Percentiles rank a stretch among this genome's conserved stretches.
Conservation (phyloP, 257 asterid species). For the Capsicum pubescens region DNA sequence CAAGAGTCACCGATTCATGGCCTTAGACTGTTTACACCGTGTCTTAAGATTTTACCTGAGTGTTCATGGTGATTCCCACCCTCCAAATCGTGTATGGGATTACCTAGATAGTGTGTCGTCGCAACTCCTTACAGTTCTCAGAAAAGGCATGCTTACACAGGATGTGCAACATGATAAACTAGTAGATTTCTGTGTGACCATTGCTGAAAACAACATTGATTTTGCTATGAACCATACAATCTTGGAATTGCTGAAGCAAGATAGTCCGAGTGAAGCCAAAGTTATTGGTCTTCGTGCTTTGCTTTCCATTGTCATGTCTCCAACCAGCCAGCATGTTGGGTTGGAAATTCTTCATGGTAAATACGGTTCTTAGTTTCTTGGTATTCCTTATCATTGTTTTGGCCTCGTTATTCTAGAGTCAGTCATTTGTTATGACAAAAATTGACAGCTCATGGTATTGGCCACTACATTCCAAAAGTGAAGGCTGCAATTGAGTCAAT, state of each 20-base stretch:
- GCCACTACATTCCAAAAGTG: slow-evolving; percentile 97
- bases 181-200: slow-evolving; percentile 96
- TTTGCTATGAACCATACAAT: slow-evolving; percentile 96
- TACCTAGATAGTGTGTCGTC: slow-evolving; percentile 97
- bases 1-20: slow-evolving; percentile 98
- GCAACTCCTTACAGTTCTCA: slow-evolving; percentile 85
- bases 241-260: slow-evolving; percentile 94
- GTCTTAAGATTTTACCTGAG: slow-evolving; percentile 91
- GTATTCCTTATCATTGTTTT: slow-evolving; percentile 27
- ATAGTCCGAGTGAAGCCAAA: slow-evolving; percentile 95
- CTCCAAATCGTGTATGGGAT: slow-evolving; percentile 97
- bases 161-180: slow-evolving; percentile 99
- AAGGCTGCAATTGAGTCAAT: slow-evolving; percentile 94
- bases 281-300: slow-evolving; percentile 98
- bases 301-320: slow-evolving; percentile 98
- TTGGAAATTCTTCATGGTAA: slow-evolving; percentile 96
- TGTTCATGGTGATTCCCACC: slow-evolving; percentile 93
- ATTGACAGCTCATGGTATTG: slow-evolving; percentile 87
- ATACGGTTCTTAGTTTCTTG: slow-evolving; percentile 28
- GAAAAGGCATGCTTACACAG: slow-evolving; percentile 97
- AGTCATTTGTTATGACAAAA: slow-evolving; percentile 17
- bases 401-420: slow-evolving; percentile 21
- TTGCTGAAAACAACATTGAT: slow-evolving; percentile 98
- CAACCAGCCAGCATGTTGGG: slow-evolving; percentile 89
- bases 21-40: slow-evolving; percentile 94